These are phyloP conservation scores for Tuber brumale DNA, from an alignment of 495 filamentous ascomycete species.

Conservation along the genomic window DNA sequence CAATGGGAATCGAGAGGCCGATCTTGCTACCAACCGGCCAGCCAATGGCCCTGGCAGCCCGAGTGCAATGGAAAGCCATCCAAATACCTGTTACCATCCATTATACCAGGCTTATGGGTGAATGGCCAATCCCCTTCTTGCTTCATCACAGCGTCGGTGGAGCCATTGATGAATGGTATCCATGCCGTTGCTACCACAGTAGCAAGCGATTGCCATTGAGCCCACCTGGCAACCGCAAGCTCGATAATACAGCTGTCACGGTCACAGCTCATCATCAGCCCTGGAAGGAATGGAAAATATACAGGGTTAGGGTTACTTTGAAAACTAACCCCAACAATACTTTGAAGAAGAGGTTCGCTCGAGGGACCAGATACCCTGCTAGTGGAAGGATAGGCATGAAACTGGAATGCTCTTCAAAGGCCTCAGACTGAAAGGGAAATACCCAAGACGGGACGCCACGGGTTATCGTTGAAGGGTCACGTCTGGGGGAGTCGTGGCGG, in stretches of 20 bases:
- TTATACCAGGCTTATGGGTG: not conserved
- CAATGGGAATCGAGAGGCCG: not conserved
- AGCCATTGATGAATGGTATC: not conserved
- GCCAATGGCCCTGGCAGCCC: not conserved
- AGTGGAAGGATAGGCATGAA: no score
- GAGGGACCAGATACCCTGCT: not conserved
- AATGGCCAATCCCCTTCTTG: not conserved
- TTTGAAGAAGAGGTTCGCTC: not conserved
- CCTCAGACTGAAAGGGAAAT: no score
- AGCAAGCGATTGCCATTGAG: not conserved
- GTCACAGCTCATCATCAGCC: not conserved
- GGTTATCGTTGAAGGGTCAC: no score
- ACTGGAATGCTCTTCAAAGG: no score
- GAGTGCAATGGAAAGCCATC: not conserved
- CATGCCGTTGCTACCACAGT: not conserved
- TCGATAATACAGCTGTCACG: not conserved
- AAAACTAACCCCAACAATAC: not conserved
- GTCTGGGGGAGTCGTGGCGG: accelerated
- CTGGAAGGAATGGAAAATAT: not conserved
- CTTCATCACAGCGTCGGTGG: not conserved
- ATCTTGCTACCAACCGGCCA: not conserved
- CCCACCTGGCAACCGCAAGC: not conserved
- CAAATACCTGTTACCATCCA: not conserved
- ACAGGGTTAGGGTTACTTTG: not conserved
- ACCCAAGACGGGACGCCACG: no score